These are phyloP conservation scores for Nepenthes alata DNA, from an alignment of 179 eudicot genomes.

Conservation along the genomic window DNA sequence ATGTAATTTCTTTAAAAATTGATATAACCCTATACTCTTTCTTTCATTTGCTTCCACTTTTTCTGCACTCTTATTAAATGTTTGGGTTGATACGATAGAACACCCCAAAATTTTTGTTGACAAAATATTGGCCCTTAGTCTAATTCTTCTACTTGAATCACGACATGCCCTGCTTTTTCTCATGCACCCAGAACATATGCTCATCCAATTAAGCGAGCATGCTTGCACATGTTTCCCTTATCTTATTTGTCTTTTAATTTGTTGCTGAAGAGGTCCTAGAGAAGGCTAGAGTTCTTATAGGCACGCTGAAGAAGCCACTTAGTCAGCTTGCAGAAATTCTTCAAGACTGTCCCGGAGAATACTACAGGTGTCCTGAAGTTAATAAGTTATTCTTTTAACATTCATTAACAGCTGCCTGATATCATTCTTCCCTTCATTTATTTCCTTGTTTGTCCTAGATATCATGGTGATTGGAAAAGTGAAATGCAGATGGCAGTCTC, in stretches of 20 bases:
- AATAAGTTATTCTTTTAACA: background rate
- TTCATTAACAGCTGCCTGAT: background rate
- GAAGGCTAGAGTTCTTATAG: slow-evolving; percentile 35
- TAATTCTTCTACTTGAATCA: no score
- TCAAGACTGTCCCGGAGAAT: slow-evolving; percentile 49
- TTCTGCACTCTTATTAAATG: no score
- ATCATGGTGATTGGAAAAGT: slow-evolving; percentile 61
- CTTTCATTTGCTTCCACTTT: no score
- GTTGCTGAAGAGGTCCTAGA: slow-evolving; percentile 35
- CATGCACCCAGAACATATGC: no score
- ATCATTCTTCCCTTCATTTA: background rate
- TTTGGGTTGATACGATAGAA: no score
- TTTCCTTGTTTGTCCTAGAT: slow-evolving; percentile 25
- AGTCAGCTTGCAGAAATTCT: slow-evolving; percentile 41
- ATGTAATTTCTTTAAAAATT: no score
- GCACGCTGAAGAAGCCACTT: slow-evolving; percentile 31
- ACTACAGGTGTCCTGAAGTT: slow-evolving; percentile 36
- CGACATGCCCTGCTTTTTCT: no score
- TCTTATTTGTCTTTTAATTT: background rate
- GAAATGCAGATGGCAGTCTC: slow-evolving; percentile 54
- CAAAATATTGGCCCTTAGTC: no score
- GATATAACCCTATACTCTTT: no score
- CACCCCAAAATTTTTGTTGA: no score
- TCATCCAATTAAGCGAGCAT: no score
- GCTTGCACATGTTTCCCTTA: background rate